These are phyloP conservation scores for Cercospora beticola DNA, from an alignment of 2,329 filamentous ascomycete genomes.

Conservation along the genomic window DNA sequence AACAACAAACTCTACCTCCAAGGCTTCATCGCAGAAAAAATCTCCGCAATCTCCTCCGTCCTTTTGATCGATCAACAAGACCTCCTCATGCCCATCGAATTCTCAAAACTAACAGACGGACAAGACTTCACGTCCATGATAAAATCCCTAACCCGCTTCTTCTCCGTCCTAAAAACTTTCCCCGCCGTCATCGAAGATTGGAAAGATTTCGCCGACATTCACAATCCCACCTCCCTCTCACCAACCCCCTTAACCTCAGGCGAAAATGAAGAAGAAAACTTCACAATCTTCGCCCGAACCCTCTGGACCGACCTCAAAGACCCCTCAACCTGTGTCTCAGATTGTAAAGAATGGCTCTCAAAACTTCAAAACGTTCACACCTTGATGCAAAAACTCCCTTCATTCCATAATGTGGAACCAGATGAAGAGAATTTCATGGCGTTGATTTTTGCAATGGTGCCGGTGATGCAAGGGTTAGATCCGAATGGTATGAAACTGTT, in stretches of 20 bases:
- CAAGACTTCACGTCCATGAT: not conserved
- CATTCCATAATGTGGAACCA: not conserved
- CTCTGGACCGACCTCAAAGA: not conserved
- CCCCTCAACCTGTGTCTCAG: not conserved
- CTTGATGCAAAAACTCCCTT: not conserved
- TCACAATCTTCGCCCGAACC: constrained; percentile 1
- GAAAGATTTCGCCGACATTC: not conserved
- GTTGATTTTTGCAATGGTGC: not conserved
- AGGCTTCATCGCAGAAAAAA: not conserved
- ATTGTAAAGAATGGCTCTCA: not conserved
- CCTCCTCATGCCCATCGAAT: not conserved
- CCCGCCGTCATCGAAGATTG: not conserved
- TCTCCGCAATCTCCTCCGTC: not conserved
- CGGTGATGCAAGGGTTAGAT: constrained; percentile 2
- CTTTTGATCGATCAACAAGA: not conserved
- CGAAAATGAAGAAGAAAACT: not conserved
- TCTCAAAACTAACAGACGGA: not conserved
- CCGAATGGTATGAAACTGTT: not conserved
- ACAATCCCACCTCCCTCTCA: not conserved
- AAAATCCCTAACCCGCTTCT: not conserved
- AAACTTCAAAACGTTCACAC: not conserved
- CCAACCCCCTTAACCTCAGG: not conserved
- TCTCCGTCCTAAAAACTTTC: not conserved
- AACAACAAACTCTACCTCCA: not conserved
- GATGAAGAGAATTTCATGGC: not conserved